A percentile compares a stretch with the other conserved stretches of the same genome.
phyloP scores from a whole-genome alignment of 305 asterid genomes.

The Solanum chacoense region DNA sequence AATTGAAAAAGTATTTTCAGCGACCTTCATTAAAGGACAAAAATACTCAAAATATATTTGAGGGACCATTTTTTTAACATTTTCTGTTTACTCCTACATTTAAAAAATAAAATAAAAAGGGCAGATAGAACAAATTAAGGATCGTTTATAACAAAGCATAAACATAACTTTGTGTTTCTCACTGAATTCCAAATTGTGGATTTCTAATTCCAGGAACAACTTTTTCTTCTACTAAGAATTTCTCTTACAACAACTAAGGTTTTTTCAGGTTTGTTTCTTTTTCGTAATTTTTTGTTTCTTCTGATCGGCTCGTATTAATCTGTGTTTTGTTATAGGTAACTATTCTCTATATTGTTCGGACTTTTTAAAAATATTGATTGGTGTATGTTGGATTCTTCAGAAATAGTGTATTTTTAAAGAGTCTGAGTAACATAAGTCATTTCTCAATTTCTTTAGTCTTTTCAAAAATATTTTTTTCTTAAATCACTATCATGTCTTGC shows the following conservation, averaged over 20 bases:
- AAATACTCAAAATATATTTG: not conserved
- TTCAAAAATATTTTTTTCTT: not conserved
- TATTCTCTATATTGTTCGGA: not conserved
- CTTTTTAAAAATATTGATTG: not conserved
- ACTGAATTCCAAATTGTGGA: not conserved
- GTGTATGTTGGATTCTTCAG: not conserved
- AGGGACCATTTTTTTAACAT: not conserved
- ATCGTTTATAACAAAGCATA: not conserved
- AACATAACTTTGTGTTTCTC: not conserved
- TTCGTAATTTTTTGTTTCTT: not conserved
- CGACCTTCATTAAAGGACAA: not conserved
- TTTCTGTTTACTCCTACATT: not conserved
- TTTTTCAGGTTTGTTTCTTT: not conserved
- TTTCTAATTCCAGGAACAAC: not conserved
- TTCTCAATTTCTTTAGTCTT: not conserved
- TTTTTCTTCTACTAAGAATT: not conserved
- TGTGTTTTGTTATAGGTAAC: not conserved
- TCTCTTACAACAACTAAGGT: not conserved
- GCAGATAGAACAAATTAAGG: not conserved
- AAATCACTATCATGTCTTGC: not conserved
- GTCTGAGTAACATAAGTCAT: not conserved
- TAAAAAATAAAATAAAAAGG: not conserved
- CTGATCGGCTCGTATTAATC: not conserved
- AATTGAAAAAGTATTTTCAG: not conserved
- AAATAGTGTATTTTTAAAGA: not conserved